These are phyloP conservation scores for Paramecium pentaurelia DNA, from an alignment of 73 alveolate species.

Conservation along the genomic window DNA sequence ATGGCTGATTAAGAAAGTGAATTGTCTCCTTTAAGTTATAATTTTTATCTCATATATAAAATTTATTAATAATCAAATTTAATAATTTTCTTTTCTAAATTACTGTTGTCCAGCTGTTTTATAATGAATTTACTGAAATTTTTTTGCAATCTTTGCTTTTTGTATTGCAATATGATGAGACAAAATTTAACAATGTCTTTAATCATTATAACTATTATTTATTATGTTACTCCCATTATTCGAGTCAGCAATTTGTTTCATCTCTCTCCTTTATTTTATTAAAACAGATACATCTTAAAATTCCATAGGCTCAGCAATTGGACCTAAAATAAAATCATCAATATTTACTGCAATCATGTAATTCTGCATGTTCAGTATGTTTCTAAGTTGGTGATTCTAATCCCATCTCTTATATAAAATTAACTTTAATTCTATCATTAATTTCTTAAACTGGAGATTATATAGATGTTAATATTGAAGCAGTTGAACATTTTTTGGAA, in stretches of 20 bases:
- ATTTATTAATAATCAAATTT: background rate
- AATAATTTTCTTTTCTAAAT: background rate
- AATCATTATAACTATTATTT: background rate
- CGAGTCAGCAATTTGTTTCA: background rate
- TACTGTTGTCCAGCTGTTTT: background rate
- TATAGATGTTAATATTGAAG: background rate
- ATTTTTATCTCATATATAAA: slow-evolving; percentile 5
- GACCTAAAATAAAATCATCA: background rate
- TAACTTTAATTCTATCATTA: slow-evolving; percentile 32
- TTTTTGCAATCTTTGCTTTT: slow-evolving; percentile 32
- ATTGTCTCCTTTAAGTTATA: slow-evolving; percentile 1
- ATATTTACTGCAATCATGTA: slow-evolving; percentile 38
- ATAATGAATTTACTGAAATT: slow-evolving; percentile 8
- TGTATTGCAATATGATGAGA: slow-evolving; percentile 32
- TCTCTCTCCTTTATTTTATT: background rate
- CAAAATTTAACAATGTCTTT: background rate
- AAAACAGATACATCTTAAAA: slow-evolving; percentile 7
- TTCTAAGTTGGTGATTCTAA: slow-evolving; percentile 28
- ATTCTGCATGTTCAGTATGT: slow-evolving; percentile 28
- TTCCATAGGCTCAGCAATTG: slow-evolving; percentile 51
- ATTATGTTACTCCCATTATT: background rate
- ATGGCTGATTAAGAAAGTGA: background rate
- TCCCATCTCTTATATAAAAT: slow-evolving; percentile 34
- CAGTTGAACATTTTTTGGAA: background rate
- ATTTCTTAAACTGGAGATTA: slow-evolving; percentile 29